Evolutionary conservation across 1,284 basidiomycete genomes (phyloP).

Genomic region (Hypsizygus ulmarius): DNA sequence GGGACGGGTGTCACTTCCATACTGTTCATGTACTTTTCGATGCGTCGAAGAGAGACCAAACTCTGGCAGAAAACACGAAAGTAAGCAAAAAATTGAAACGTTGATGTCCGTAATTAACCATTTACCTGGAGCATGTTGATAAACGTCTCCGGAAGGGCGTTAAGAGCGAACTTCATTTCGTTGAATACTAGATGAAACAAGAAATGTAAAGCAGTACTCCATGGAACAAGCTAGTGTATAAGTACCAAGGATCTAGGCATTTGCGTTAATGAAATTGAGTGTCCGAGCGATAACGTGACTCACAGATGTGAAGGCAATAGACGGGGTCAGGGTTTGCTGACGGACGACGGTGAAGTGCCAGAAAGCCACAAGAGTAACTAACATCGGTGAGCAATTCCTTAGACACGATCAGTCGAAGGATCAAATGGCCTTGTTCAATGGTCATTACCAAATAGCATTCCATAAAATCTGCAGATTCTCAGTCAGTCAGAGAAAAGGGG

Average conservation of each 20-base stretch:
- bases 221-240: neutral
- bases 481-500: slow-evolving; percentile 1
- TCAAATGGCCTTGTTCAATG: neutral
- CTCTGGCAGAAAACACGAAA: slow-evolving; percentile 39
- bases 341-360: slow-evolving; percentile 81
- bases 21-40: slow-evolving; percentile 83
- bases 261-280: neutral
- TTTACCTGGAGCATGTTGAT: slow-evolving; percentile 80
- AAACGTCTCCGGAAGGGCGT: slow-evolving; percentile 86
- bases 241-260: slow-evolving; percentile 46
- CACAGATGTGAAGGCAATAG: slow-evolving; percentile 84
- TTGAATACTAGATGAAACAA: slow-evolving; percentile 72
- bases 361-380: slow-evolving; percentile 77
- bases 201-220: neutral
- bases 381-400: slow-evolving; percentile 71
- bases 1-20: slow-evolving; percentile 66
- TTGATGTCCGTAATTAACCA: neutral
- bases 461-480: slow-evolving; percentile 49
- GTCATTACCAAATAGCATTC: slow-evolving; percentile 72
- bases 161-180: slow-evolving; percentile 83
- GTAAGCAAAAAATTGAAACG: neutral
- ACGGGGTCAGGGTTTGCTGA: slow-evolving; percentile 71
- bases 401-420: neutral
- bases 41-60: slow-evolving; percentile 84
- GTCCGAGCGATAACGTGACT: slow-evolving; percentile 22